phyloP scores from a whole-genome alignment of 1,284 basidiomycete genomes.

The Apiotrichum porosum region DNA sequence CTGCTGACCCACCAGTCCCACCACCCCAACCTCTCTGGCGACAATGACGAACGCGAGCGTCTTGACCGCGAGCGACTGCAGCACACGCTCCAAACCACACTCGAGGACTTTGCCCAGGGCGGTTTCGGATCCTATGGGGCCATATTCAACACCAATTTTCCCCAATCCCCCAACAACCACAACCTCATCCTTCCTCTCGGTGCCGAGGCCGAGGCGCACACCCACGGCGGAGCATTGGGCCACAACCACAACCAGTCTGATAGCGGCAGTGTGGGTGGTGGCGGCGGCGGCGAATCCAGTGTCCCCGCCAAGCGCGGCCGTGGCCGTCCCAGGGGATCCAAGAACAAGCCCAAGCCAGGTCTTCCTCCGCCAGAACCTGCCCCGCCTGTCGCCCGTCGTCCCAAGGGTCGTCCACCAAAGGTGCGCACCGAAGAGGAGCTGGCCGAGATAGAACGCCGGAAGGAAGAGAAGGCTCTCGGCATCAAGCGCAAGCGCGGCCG shows the following conservation, averaged over 20 bases:
- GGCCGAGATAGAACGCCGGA: slow-evolving; percentile 26
- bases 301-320: slow-evolving; percentile 25
- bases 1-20: slow-evolving; percentile 10
- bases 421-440: slow-evolving; percentile 31
- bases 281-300: background rate
- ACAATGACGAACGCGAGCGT: slow-evolving; percentile 28
- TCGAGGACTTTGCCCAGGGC: slow-evolving; percentile 30
- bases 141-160: slow-evolving; percentile 20
- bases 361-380: slow-evolving; percentile 6
- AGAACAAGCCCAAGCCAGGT: slow-evolving; percentile 37
- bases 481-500: slow-evolving; percentile 35
- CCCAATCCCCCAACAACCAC: slow-evolving; percentile 11
- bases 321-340: slow-evolving; percentile 42
- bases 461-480: slow-evolving; percentile 30
- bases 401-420: slow-evolving; percentile 40
- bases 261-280: no score
- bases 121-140: slow-evolving; percentile 13
- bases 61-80: slow-evolving; percentile 34
- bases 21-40: slow-evolving; percentile 9
- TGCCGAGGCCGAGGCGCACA: background rate
- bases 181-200: slow-evolving; percentile 10
- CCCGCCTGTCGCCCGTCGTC: slow-evolving; percentile 5
- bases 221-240: background rate
- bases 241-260: background rate
- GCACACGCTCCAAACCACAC: slow-evolving; percentile 30